Conservation (phyloP, 164 flowering plant species). For the Vitis labrusca region DNA sequence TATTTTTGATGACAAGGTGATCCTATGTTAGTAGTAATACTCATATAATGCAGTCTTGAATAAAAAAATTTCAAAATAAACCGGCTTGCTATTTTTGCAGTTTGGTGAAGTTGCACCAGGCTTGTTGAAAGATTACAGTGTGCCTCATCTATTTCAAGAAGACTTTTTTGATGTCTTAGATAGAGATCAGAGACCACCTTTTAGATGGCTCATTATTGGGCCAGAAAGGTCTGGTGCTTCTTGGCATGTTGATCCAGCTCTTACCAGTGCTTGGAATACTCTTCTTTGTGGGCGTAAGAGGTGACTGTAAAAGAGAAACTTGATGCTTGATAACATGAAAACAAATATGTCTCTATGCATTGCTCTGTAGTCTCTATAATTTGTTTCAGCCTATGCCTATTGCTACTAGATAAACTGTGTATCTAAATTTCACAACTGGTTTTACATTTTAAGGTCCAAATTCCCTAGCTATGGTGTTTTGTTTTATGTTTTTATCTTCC, state of each 20-base stretch:
- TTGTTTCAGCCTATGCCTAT: not conserved
- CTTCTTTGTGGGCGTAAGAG: constrained; percentile 92
- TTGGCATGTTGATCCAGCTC: constrained; percentile 99
- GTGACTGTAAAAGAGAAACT: constrained; percentile 26
- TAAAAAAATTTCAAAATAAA: not conserved
- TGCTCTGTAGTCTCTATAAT: not conserved
- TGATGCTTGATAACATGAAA: not conserved
- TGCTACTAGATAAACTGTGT: not conserved
- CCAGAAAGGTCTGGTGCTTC: constrained; percentile 99
- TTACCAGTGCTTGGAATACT: constrained; percentile 99
- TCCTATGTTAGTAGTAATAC: not conserved
- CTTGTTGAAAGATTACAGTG: constrained; percentile 80
- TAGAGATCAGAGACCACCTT: constrained; percentile 74
- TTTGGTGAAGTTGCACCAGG: constrained; percentile 87
- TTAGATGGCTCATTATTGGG: constrained; percentile 94
- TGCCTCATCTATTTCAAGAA: constrained; percentile 86
- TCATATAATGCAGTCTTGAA: not conserved
- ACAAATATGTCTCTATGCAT: not conserved
- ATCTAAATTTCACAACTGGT: not conserved
- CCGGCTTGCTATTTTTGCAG: constrained; percentile 34
- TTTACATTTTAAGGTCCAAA: not conserved
- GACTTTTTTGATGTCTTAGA: constrained; percentile 80
- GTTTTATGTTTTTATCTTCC: too few species aligned
- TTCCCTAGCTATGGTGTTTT: not conserved
- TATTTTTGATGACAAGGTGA: constrained; percentile 90